Evolutionary conservation across 2,329 filamentous ascomycete genomes (phyloP).

Genomic region (Davidsoniella virescens): DNA sequence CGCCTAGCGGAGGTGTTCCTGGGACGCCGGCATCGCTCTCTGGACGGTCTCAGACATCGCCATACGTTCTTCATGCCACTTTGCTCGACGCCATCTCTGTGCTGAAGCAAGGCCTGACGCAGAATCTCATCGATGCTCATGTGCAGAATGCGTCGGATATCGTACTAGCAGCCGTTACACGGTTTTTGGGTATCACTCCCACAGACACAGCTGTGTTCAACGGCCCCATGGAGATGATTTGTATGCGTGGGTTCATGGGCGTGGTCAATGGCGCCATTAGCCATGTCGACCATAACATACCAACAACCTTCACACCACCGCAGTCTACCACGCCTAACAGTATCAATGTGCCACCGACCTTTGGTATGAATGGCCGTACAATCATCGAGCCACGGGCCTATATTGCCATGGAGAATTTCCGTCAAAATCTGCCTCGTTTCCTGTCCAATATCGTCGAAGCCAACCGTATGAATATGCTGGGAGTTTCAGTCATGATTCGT

Average conservation of each 20-base stretch:
- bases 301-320: slow-evolving; percentile 17
- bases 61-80: slow-evolving; percentile 28
- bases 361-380: slow-evolving; percentile 17
- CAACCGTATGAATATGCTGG: slow-evolving; percentile 28
- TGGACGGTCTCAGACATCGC: slow-evolving; percentile 9
- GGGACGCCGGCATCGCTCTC: slow-evolving; percentile 7
- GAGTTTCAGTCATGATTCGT: slow-evolving; percentile 34
- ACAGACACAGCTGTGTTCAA: slow-evolving; percentile 24
- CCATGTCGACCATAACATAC: slow-evolving; percentile 21
- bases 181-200: slow-evolving; percentile 31
- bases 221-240: slow-evolving; percentile 31
- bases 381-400: slow-evolving; percentile 26
- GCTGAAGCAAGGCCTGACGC: slow-evolving; percentile 31
- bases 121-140: slow-evolving; percentile 28
- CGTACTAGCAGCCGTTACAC: slow-evolving; percentile 37
- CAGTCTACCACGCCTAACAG: slow-evolving; percentile 15
- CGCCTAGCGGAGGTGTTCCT: slow-evolving; percentile 6
- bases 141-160: slow-evolving; percentile 29
- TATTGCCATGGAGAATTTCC: slow-evolving; percentile 28
- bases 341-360: slow-evolving; percentile 9
- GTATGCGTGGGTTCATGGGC: slow-evolving; percentile 26
- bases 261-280: slow-evolving; percentile 27
- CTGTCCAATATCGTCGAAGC: slow-evolving; percentile 26
- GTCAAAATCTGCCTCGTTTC: slow-evolving; percentile 26
- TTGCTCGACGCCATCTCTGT: slow-evolving; percentile 27